Base-by-base conservation (phyloP, 1,139 yeast genomes). In the Zygoascus sp. region DNA sequence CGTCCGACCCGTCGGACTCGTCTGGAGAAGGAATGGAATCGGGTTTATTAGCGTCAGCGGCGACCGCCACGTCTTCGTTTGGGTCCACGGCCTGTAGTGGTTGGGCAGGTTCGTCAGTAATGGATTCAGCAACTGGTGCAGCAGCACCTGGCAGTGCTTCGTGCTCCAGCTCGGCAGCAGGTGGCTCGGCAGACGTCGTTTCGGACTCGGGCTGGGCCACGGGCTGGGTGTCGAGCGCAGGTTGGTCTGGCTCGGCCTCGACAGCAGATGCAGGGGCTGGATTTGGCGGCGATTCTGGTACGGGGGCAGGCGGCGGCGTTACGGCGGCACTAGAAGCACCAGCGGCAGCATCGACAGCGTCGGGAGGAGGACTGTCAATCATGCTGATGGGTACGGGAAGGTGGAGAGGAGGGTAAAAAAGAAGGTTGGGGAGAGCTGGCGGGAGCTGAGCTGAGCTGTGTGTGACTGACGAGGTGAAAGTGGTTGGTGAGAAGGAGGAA, bases 1-100 rank as follows among this genome's bases (percentile, higher is more conserved):
- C 54, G 39, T 54, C 57, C 16, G 28, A 25, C 28, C 7, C n/a
- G 4, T 25, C 28, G 28, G 28, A 10, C 28, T 25, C 28, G n/a
- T 4, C n/a, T 25, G 28, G 28, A 25, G 28, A n/a, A 25, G 28
- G n/a, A 10, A 10, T 10, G 28, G 28, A 25, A n/a, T 10, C n/a
- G 28, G 28, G n/a, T 3, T 10, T 10, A 7, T n/a, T n/a, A n/a
- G n/a, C n/a, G n/a, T n/a, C n/a, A n/a, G n/a, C n/a, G n/a, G n/a
- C n/a, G n/a, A n/a, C n/a, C n/a, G n/a, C n/a, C n/a, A n/a, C n/a
- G n/a, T n/a, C n/a, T n/a, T n/a, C n/a, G n/a, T n/a, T n/a, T n/a
- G n/a, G n/a, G n/a, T n/a, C n/a, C n/a, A n/a, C n/a, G n/a, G n/a
- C n/a, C n/a, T n/a, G n/a, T n/a, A n/a, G n/a, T n/a, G n/a, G n/a